phyloP scores from a whole-genome alignment of 202 grass and related monocot species.

The Digitaria exilis region DNA sequence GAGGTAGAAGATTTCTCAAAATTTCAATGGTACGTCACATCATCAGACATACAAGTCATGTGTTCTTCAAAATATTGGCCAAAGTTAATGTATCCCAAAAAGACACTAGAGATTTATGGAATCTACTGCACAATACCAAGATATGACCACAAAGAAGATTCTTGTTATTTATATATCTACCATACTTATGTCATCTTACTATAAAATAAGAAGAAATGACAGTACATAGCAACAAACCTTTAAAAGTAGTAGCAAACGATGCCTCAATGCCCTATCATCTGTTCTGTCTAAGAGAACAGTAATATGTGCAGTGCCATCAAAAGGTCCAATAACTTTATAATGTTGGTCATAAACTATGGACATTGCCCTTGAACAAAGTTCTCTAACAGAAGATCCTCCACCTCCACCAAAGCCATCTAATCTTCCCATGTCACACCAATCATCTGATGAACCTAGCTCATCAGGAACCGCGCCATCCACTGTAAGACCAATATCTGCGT shows the following conservation, averaged over 20 bases:
- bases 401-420: constrained; percentile 98
- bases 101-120: constrained; percentile 17
- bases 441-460: constrained; percentile 94
- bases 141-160: constrained; percentile 14
- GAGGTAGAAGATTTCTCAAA: constrained; percentile 33
- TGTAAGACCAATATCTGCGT: constrained; percentile 93
- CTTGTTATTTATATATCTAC: constrained; percentile 13
- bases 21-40: constrained; percentile 18
- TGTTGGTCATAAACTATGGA: constrained; percentile 98
- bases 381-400: constrained; percentile 93
- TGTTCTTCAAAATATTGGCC: constrained; percentile 2
- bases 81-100: constrained; percentile 17
- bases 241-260: constrained; percentile 80
- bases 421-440: constrained; percentile 99
- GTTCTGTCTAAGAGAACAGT: constrained; percentile 97
- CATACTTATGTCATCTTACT: constrained; percentile 24
- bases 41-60: constrained; percentile 6
- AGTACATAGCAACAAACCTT: constrained; percentile 56
- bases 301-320: constrained; percentile 96
- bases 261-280: constrained; percentile 89
- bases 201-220: background rate
- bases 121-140: constrained; percentile 11
- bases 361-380: constrained; percentile 98
- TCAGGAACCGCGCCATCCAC: constrained; percentile 98
- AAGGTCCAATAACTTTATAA: constrained; percentile 84